Evolutionary conservation across 768 basidiomycete species (phyloP).

Genomic region (Phanerochaete carnosa): DNA sequence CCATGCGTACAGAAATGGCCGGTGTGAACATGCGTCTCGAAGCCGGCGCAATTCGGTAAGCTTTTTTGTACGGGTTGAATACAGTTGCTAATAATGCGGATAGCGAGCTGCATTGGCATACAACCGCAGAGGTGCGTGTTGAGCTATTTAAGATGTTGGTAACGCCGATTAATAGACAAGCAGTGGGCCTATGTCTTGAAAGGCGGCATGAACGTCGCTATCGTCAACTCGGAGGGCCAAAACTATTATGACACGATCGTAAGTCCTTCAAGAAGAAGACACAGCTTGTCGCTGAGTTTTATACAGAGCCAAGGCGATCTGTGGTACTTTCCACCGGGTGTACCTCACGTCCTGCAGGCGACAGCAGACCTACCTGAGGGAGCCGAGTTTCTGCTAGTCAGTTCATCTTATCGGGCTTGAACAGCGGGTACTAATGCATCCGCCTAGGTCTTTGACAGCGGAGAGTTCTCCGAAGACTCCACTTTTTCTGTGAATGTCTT

Average conservation of each 20-base stretch:
- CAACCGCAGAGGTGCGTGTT: slow-evolving; percentile 23
- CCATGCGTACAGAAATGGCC: slow-evolving; percentile 24
- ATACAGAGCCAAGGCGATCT: slow-evolving; percentile 43
- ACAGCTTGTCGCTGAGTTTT: not conserved
- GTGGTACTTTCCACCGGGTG: slow-evolving; percentile 57
- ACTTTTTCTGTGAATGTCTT: slow-evolving; percentile 27
- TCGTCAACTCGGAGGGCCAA: slow-evolving; percentile 44
- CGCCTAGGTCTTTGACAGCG: slow-evolving; percentile 32
- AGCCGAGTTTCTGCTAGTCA: slow-evolving; percentile 23
- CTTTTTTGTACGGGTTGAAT: not conserved
- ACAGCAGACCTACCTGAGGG: slow-evolving; percentile 35
- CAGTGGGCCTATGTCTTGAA: slow-evolving; percentile 32
- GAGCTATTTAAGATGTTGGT: not conserved
- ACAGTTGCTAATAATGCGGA: not conserved
- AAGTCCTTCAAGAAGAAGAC: slow-evolving; percentile 2
- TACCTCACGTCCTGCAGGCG: slow-evolving; percentile 54
- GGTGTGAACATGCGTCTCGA: slow-evolving; percentile 33
- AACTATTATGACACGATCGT: slow-evolving; percentile 51
- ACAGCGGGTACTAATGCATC: no score
- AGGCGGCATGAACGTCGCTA: slow-evolving; percentile 17
- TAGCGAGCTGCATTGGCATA: slow-evolving; percentile 36
- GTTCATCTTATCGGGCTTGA: no score
- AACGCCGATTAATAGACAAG: not conserved
- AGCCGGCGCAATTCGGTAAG: slow-evolving; percentile 31
- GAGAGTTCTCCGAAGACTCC: slow-evolving; percentile 29